Evolutionary conservation across 371 early-diverging fungal species (phyloP).

Genomic region (Blyttiomyces sp.): DNA sequence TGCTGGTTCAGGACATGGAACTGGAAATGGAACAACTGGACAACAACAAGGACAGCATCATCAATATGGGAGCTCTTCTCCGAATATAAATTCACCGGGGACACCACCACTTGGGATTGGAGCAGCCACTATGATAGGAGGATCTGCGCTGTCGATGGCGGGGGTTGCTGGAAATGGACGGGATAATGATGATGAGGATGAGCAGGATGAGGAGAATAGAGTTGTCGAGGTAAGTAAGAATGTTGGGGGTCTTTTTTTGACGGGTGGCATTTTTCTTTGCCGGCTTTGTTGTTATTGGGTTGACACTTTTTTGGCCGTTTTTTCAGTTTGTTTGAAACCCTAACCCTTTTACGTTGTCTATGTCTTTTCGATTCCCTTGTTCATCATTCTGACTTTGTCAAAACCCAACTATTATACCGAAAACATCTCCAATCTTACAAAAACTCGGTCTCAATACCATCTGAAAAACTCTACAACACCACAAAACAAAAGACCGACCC

Average conservation of each 20-base stretch:
- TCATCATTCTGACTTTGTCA: neutral
- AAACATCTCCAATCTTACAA: neutral
- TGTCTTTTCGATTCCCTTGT: neutral
- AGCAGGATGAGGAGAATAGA: slow-evolving; percentile 31
- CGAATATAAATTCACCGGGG: no score
- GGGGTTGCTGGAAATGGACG: no score
- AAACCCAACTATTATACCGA: neutral
- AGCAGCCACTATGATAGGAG: no score
- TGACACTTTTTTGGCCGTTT: neutral
- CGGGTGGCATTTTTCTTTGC: neutral
- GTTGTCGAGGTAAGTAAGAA: slow-evolving; percentile 22
- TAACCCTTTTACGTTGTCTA: neutral
- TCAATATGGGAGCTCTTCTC: no score
- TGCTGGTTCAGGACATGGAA: no score
- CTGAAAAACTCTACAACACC: neutral
- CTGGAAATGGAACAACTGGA: no score
- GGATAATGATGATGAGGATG: slow-evolving; percentile 26
- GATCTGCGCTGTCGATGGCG: no score
- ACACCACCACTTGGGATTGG: no score
- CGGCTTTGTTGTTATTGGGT: neutral
- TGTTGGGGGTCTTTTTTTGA: neutral
- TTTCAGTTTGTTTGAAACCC: neutral
- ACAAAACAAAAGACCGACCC: slow-evolving; percentile 51
- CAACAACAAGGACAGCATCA: no score
- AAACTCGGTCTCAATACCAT: neutral